Evolutionary conservation across 257 asterid species (phyloP).

Genomic region (Solanum pimpinellifolium): DNA sequence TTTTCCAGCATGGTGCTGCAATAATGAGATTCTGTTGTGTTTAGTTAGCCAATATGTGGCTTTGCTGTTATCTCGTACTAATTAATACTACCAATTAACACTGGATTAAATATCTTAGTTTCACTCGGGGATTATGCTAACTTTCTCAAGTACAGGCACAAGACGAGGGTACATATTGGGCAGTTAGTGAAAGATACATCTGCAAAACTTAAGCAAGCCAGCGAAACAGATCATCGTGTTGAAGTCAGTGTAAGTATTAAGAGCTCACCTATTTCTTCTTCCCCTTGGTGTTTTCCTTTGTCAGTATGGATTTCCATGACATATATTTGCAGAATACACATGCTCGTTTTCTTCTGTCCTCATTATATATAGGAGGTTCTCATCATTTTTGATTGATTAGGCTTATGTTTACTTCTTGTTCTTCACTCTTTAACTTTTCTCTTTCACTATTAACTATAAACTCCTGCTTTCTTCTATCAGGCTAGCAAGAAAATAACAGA

Average conservation of each 20-base stretch:
- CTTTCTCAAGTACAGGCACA: conserved; percentile 44
- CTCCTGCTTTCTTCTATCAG: conserved; percentile 22
- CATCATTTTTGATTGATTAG: not conserved
- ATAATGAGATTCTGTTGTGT: not conserved
- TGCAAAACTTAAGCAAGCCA: conserved; percentile 78
- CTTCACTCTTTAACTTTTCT: not conserved
- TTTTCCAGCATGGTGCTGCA: not conserved
- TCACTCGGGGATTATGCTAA: not conserved
- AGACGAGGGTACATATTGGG: conserved; percentile 76
- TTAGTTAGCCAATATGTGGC: not conserved
- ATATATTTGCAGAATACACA: not conserved
- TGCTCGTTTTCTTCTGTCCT: not conserved
- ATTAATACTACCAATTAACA: not conserved
- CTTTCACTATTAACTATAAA: not conserved
- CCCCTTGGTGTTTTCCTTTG: not conserved
- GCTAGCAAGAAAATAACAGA: conserved; percentile 21
- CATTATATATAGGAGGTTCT: not conserved
- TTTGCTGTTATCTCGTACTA: not conserved
- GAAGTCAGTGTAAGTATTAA: conserved; percentile 57
- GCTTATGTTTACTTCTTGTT: not conserved
- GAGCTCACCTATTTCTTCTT: not conserved
- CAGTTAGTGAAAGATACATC: conserved; percentile 78
- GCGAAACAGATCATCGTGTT: conserved; percentile 27
- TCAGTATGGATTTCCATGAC: not conserved
- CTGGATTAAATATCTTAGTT: not conserved